Conservation (phyloP, 139 green algal species). For the Chlamydomonas urium region DNA sequence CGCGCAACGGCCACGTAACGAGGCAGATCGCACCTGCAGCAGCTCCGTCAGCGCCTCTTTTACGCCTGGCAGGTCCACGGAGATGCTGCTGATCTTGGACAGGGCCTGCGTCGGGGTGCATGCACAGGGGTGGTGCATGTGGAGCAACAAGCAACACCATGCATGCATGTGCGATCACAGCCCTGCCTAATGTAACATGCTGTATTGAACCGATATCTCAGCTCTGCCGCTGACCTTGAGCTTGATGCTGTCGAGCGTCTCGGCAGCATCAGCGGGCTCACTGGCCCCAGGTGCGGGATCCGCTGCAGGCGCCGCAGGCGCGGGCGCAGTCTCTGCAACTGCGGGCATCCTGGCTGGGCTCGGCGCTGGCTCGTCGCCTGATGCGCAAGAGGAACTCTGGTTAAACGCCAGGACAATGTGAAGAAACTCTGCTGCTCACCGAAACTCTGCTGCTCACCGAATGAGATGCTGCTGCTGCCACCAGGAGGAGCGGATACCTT, state of each 20-base stretch:
- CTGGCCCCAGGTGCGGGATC: no score
- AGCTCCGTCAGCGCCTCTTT: neutral
- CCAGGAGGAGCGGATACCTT: neutral
- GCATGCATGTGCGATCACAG: neutral
- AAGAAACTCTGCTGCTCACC: no score
- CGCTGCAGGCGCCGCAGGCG: neutral
- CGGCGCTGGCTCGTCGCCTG: neutral
- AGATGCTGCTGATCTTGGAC: neutral
- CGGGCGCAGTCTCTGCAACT: neutral
- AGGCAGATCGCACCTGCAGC: neutral
- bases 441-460: neutral
- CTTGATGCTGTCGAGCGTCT: neutral
- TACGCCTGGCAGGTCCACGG: neutral
- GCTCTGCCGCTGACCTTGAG: neutral
- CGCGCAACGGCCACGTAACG: neutral
- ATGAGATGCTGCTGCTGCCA: neutral
- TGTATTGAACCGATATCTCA: neutral
- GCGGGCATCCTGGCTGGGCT: neutral
- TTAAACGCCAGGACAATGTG: no score
- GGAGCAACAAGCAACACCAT: neutral
- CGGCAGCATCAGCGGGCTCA: neutral
- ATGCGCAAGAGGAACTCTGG: no score
- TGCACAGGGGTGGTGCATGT: no score
- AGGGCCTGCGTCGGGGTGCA: neutral
- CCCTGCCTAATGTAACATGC: neutral